Evolutionary conservation across 1,284 basidiomycete species (phyloP).

Genomic region (Tilletiaria anomala): DNA sequence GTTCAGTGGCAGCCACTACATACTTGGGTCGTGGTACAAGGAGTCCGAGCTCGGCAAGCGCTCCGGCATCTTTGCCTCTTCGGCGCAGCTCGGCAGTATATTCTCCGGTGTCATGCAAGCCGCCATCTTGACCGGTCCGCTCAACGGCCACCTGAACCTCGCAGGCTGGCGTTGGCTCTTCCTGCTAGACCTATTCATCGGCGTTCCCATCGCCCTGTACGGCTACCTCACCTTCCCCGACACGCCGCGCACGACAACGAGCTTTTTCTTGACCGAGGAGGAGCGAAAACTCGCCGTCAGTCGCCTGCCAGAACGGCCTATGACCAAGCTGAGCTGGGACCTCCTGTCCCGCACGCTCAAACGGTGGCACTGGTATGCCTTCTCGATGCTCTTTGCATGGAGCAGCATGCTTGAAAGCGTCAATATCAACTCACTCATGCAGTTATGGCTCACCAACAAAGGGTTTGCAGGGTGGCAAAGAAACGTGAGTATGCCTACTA

Average conservation of each 20-base stretch:
- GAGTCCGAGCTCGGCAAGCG: constrained; percentile 55
- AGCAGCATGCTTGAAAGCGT: constrained; percentile 56
- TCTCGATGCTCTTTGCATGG: constrained; percentile 47
- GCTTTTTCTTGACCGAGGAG: constrained; percentile 52
- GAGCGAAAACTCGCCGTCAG: constrained; percentile 39
- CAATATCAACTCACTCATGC: constrained; percentile 60
- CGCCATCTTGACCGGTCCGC: constrained; percentile 44
- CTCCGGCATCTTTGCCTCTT: constrained; percentile 56
- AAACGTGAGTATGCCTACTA: constrained; percentile 3
- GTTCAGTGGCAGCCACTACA: constrained; percentile 45
- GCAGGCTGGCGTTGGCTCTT: constrained; percentile 61
- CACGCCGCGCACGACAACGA: constrained; percentile 51
- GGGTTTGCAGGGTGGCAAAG: constrained; percentile 3
- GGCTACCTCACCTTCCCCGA: constrained; percentile 61
- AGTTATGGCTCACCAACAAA: constrained; percentile 54
- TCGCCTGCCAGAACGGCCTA: constrained; percentile 40
- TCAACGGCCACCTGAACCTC: constrained; percentile 49
- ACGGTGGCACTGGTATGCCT: constrained; percentile 57
- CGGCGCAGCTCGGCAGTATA: constrained; percentile 47
- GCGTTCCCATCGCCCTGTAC: constrained; percentile 53
- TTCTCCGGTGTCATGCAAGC: constrained; percentile 60
- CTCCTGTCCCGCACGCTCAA: constrained; percentile 48
- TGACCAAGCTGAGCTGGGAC: constrained; percentile 34
- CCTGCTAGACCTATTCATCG: constrained; percentile 59
- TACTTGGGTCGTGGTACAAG: constrained; percentile 63